phyloP scores from a whole-genome alignment of 257 asterid genomes.

The Nicotiana sylvestris region DNA sequence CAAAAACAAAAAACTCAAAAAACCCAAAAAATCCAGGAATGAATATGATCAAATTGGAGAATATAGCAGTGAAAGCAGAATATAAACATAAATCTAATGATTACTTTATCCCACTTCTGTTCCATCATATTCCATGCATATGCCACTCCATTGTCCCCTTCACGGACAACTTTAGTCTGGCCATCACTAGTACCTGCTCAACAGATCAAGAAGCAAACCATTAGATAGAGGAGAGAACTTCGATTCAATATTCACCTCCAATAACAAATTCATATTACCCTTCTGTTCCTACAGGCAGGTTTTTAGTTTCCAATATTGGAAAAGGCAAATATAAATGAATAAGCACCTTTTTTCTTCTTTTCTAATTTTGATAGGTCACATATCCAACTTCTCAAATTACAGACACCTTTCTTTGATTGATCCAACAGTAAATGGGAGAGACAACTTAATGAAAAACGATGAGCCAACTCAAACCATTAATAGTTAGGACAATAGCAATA shows the following conservation, averaged over 20 bases:
- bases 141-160: conserved; percentile 98
- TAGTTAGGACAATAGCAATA: neutral
- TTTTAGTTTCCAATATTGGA: neutral
- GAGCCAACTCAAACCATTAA: neutral
- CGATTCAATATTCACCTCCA: neutral
- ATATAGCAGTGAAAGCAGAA: neutral
- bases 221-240: neutral
- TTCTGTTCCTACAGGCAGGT: neutral
- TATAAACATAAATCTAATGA: neutral
- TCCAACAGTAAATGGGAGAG: neutral
- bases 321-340: neutral
- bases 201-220: conserved; percentile 4
- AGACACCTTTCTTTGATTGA: neutral
- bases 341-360: neutral
- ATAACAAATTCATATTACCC: neutral
- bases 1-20: neutral
- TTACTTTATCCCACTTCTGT: conserved; percentile 91
- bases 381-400: neutral
- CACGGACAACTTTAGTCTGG: conserved; percentile 89
- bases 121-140: conserved; percentile 89
- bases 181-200: conserved; percentile 87
- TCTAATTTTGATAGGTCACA: neutral
- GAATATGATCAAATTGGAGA: neutral
- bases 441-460: neutral
- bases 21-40: neutral